Base-by-base conservation (phyloP, 345 rosid genomes). In the Gossypium longicalyx region DNA sequence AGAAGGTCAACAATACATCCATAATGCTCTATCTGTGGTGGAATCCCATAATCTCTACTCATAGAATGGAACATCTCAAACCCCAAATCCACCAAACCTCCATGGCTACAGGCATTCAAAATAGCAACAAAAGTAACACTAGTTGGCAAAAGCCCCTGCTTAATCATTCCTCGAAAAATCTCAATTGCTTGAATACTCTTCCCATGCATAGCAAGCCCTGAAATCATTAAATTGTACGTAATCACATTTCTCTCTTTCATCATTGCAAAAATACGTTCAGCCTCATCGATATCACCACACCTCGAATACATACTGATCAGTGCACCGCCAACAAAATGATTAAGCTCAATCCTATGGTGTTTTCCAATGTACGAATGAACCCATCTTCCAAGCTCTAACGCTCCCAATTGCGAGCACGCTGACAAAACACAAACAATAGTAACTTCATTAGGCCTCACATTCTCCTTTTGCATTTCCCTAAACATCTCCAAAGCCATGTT, bases 1-100 rank as follows among this genome's bases (percentile, higher is more conserved):
- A 90, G 89, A 78, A 89, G 89, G 74, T 90, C 91, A 17, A 89
- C 87, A 62, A 90, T 78, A 63, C 93, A 89, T 47, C 91, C 89
- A 38, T 80, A 89, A 70, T 90, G 96, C 85, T 89, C 88, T 64
- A 90, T 77, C 73, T 77, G 86, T 0, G 90, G 88, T 59, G 83
- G 77, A 78, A 89, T 76, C 34, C 74, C 78, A 59, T 81, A 85
- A 77, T 87, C 88, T 57, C 61, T 82, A 49, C 23, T 9, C 91
- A 89, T 86, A 34, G 93, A 87, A 43, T 48, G 68, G 54, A 90
- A 87, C 27, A 85, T 82, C 73, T 85, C 80, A 38, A 82, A 74
- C 25, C 96, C 91, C 68, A 87, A 69, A 73, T 87, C 88, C 17
- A 81, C 78, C 79, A 83, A 70, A 72, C 93, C 91, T 67, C 89